A percentile compares a stretch with the other conserved stretches of the same genome.
phyloP scores from a whole-genome alignment of 2,329 filamentous ascomycete species.

The Nannizzia gypsea region DNA sequence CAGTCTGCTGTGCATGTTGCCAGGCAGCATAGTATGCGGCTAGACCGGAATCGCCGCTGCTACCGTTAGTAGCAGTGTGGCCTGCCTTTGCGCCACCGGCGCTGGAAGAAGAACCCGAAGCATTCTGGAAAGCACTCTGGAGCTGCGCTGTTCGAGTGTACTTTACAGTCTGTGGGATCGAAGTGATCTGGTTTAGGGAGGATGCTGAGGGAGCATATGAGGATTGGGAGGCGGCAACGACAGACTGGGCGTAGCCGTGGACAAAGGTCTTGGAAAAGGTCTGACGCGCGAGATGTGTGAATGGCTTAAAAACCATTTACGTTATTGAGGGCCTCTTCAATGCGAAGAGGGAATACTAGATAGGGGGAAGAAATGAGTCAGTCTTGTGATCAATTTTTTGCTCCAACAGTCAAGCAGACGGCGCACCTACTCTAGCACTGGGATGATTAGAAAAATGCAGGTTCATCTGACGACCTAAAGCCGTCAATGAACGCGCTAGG shows the following conservation, averaged over 20 bases:
- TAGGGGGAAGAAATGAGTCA: background rate
- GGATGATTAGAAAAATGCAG: conserved; percentile 60
- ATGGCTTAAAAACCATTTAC: conserved; percentile 78
- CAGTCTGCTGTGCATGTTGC: conserved; percentile 61
- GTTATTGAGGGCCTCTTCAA: conserved; percentile 54
- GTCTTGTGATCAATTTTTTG: conserved; percentile 9
- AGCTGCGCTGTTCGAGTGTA: conserved; percentile 51
- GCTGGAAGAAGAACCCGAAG: conserved; percentile 35
- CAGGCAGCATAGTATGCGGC: conserved; percentile 88
- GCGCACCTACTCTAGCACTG: conserved; percentile 51
- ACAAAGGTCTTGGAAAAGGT: conserved; percentile 94
- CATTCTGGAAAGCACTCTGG: conserved; percentile 63
- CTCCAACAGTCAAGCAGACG: conserved; percentile 1
- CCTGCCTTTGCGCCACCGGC: conserved; percentile 45
- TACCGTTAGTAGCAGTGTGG: conserved; percentile 42
- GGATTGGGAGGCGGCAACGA: conserved; percentile 89
- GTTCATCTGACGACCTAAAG: conserved; percentile 94
- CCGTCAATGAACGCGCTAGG: conserved; percentile 82
- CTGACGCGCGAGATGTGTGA: conserved; percentile 82
- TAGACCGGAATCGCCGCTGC: conserved; percentile 51
- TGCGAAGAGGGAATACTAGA: conserved; percentile 44
- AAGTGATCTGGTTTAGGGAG: conserved; percentile 43
- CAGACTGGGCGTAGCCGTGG: conserved; percentile 94
- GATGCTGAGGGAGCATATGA: conserved; percentile 57
- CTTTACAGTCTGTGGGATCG: conserved; percentile 37